A percentile compares a stretch with the other conserved stretches of the same genome.
Evolutionary conservation across 2,329 filamentous ascomycete genomes (phyloP).

Genomic region (Claviceps sorghi): DNA sequence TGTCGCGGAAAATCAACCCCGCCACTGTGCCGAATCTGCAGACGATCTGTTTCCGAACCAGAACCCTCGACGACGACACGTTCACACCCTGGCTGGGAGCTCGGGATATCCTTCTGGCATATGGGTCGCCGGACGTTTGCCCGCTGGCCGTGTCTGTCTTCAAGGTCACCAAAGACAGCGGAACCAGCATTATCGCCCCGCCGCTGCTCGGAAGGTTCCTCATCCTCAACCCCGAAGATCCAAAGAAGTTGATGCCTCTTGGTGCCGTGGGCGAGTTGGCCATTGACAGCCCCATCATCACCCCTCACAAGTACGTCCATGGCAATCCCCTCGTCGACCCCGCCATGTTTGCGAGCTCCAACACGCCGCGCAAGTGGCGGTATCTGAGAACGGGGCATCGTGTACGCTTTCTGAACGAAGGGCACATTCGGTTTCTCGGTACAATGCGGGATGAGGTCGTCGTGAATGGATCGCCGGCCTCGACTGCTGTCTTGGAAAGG

Average conservation of each 20-base stretch:
- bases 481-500: constrained; percentile 31
- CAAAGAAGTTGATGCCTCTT: constrained; percentile 34
- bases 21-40: constrained; percentile 21
- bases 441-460: constrained; percentile 27
- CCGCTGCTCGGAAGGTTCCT: constrained; percentile 36
- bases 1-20: constrained; percentile 33
- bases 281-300: constrained; percentile 34
- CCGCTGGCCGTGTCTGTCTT: constrained; percentile 36
- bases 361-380: constrained; percentile 17
- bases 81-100: constrained; percentile 31
- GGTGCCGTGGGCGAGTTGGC: constrained; percentile 44
- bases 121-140: constrained; percentile 36
- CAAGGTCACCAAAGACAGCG: constrained; percentile 22
- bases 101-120: constrained; percentile 33
- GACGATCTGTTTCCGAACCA: constrained; percentile 32
- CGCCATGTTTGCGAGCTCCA: constrained; percentile 5
- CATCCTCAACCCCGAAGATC: constrained; percentile 38
- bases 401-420: constrained; percentile 33
- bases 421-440: constrained; percentile 33
- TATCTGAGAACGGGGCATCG: constrained; percentile 37
- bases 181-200: constrained; percentile 28
- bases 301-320: constrained; percentile 21
- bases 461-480: constrained; percentile 24
- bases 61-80: constrained; percentile 34
- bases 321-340: constrained; percentile 16